phyloP scores from a whole-genome alignment of 2,329 filamentous ascomycete species.

The Penicillium sp. region DNA sequence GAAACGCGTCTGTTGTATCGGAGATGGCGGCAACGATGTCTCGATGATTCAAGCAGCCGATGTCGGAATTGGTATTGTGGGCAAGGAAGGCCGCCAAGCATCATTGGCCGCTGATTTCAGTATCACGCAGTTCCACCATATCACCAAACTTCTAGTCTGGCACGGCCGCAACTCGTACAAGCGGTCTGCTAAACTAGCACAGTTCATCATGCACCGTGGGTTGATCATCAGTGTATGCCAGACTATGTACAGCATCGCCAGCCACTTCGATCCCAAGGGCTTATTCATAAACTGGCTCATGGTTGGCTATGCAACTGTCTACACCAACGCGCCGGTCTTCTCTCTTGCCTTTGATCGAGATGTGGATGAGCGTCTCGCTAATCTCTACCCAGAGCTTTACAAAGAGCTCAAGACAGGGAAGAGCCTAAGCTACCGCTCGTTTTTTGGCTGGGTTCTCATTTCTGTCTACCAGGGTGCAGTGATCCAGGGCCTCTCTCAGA shows the following conservation, averaged over 20 bases:
- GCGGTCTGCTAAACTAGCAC: conserved; percentile 87
- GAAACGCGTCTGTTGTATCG: conserved; percentile 95
- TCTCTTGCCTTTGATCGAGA: conserved; percentile 92
- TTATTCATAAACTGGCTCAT: conserved; percentile 96
- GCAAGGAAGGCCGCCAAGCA: conserved; percentile 94
- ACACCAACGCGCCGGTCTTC: conserved; percentile 90
- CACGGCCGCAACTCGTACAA: conserved; percentile 98
- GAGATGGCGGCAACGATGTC: conserved; percentile 96
- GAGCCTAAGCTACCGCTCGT: conserved; percentile 85
- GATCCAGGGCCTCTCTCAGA: conserved; percentile 90
- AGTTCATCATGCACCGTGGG: conserved; percentile 97
- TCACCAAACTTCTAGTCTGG: conserved; percentile 98
- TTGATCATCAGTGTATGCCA: conserved; percentile 94
- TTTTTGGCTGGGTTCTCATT: conserved; percentile 94
- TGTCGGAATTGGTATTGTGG: conserved; percentile 95
- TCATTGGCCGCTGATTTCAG: conserved; percentile 94
- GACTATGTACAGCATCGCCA: conserved; percentile 94
- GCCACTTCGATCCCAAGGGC: conserved; percentile 87
- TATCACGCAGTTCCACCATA: conserved; percentile 89
- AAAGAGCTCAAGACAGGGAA: conserved; percentile 91
- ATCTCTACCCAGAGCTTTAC: conserved; percentile 94
- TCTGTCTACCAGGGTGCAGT: conserved; percentile 93
- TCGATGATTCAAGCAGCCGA: conserved; percentile 99
- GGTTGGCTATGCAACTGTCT: conserved; percentile 93
- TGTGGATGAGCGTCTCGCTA: conserved; percentile 89